phyloP scores from a whole-genome alignment of 257 asterid genomes.

The Pogostemon cablin region DNA sequence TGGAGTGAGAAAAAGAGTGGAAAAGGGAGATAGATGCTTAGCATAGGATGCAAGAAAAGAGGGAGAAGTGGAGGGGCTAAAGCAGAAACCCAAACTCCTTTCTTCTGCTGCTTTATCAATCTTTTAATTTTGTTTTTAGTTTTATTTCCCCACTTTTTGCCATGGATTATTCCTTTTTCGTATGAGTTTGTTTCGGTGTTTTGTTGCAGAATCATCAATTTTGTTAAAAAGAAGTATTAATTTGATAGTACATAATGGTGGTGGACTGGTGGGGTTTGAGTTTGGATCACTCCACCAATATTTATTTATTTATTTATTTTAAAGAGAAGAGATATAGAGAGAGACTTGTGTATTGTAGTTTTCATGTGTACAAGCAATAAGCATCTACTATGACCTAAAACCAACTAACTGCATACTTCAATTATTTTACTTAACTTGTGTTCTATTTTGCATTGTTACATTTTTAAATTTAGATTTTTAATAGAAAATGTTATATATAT shows the following conservation, averaged over 20 bases:
- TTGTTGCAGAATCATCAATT: conserved; percentile 35
- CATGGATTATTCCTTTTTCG: conserved; percentile 15
- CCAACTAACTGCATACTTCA: no score
- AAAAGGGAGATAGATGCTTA: conserved; percentile 64
- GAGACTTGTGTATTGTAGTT: background rate
- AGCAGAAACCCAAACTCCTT: conserved; percentile 40
- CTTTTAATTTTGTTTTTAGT: conserved; percentile 24
- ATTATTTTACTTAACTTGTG: no score
- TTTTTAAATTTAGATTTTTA: no score
- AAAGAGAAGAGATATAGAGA: conserved; percentile 27
- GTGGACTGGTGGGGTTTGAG: conserved; percentile 55
- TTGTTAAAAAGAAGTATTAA: conserved; percentile 41
- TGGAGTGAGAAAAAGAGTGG: conserved; percentile 41
- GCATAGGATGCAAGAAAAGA: conserved; percentile 62
- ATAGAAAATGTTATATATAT: no score
- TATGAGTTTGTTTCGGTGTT: conserved; percentile 35
- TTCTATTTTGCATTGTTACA: no score
- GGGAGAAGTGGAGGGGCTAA: conserved; percentile 44
- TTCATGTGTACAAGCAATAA: conserved; percentile 23
- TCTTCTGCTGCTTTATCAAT: conserved; percentile 45
- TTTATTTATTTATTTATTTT: conserved; percentile 32
- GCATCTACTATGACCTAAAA: no score
- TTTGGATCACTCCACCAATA: conserved; percentile 67
- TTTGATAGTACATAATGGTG: conserved; percentile 41
- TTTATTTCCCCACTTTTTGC: conserved; percentile 21